phyloP scores from a whole-genome alignment of 306 rosid species.

The Aeschynomene evenia region DNA sequence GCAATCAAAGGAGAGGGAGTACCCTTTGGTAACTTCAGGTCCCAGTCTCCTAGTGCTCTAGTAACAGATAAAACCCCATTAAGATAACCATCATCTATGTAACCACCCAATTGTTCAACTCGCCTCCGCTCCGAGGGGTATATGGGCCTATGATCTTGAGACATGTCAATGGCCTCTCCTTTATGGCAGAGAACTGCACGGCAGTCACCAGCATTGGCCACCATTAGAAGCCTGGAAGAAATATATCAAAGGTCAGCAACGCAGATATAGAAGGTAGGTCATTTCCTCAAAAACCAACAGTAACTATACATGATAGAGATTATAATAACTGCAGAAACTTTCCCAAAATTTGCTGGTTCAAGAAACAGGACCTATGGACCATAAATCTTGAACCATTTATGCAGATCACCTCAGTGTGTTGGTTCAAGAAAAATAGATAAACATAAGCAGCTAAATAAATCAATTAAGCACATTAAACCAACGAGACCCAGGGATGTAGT shows the following conservation, averaged over 20 bases:
- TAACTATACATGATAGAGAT: neutral
- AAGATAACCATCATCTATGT: conserved; percentile 79
- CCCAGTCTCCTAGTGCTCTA: conserved; percentile 97
- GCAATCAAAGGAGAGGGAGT: conserved; percentile 83
- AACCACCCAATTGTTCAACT: conserved; percentile 80
- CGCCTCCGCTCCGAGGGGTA: conserved; percentile 70
- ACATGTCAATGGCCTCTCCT: conserved; percentile 94
- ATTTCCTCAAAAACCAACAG: neutral
- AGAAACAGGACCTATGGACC: neutral
- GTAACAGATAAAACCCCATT: conserved; percentile 84
- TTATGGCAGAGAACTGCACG: conserved; percentile 92
- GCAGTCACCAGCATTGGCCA: conserved; percentile 96
- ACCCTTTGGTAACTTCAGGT: conserved; percentile 82
- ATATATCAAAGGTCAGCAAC: conserved; percentile 25
- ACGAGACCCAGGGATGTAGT: neutral
- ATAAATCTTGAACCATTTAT: neutral
- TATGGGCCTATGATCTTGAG: conserved; percentile 87
- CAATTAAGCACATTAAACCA: neutral
- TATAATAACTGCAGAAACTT: neutral
- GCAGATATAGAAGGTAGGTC: conserved; percentile 7
- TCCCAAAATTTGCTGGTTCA: conserved; percentile 12
- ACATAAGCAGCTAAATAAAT: neutral
- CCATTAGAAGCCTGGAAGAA: conserved; percentile 75
- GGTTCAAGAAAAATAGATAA: neutral
- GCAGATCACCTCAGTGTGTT: neutral